phyloP scores from a whole-genome alignment of 2,329 filamentous ascomycete genomes.

The Zelopaecilomyces penicillatus region DNA sequence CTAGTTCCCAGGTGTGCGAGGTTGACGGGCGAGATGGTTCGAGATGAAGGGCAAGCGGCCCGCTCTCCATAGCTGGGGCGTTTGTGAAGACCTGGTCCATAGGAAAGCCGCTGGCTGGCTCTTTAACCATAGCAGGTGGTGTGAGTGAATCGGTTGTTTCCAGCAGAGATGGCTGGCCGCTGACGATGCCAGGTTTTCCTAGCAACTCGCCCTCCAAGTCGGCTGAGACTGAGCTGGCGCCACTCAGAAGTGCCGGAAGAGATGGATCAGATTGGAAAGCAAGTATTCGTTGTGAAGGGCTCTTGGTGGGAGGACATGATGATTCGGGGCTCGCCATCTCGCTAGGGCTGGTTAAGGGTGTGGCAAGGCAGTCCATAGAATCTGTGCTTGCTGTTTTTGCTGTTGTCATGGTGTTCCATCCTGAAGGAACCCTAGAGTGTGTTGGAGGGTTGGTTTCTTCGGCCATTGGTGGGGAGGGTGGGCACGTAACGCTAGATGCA shows the following conservation, averaged over 20 bases:
- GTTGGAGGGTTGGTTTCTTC: constrained; percentile 9
- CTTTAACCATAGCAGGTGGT: constrained; percentile 42
- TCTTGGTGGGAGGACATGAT: constrained; percentile 30
- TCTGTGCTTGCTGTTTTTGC: constrained; percentile 43
- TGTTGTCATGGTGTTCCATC: constrained; percentile 35
- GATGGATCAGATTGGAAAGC: constrained; percentile 56
- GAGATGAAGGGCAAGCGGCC: constrained; percentile 22
- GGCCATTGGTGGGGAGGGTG: constrained; percentile 37
- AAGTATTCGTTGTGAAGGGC: constrained; percentile 38
- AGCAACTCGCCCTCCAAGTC: constrained; percentile 55
- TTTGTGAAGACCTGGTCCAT: constrained; percentile 32
- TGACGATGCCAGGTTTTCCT: constrained; percentile 38
- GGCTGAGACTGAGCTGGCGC: constrained; percentile 55
- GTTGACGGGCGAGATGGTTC: constrained; percentile 9
- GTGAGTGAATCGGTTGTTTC: constrained; percentile 48
- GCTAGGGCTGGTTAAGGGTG: constrained; percentile 47
- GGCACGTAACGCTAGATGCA: constrained; percentile 28
- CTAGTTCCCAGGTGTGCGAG: constrained; percentile 2
- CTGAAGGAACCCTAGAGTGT: constrained; percentile 23
- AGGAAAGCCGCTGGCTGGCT: constrained; percentile 37
- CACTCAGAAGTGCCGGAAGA: constrained; percentile 53
- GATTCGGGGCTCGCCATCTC: constrained; percentile 43
- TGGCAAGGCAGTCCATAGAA: constrained; percentile 40
- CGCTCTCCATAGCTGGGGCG: constrained; percentile 23
- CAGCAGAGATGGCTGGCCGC: constrained; percentile 33